These are phyloP conservation scores for Bjerkandera adusta DNA, from an alignment of 1,284 basidiomycete genomes.

Conservation along the genomic window DNA sequence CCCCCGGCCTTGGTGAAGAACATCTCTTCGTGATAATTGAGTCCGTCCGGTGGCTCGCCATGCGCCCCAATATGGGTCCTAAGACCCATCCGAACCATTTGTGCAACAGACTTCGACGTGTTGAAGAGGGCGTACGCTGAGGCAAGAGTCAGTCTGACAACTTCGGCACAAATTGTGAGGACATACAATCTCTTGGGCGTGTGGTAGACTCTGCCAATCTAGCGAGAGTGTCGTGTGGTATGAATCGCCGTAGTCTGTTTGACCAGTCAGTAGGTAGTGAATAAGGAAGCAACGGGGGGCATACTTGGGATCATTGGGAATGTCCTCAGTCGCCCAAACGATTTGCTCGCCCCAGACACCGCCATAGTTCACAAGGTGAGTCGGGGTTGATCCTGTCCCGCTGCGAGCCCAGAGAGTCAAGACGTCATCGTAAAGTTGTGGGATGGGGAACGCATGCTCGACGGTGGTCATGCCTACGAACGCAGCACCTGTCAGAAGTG, in stretches of 20 bases:
- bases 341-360: slow-evolving; percentile 62
- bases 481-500: background rate
- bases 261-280: background rate
- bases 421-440: slow-evolving; percentile 64
- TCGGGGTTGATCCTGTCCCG: slow-evolving; percentile 69
- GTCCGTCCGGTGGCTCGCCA: slow-evolving; percentile 65
- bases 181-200: slow-evolving; percentile 56
- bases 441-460: slow-evolving; percentile 67
- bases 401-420: slow-evolving; percentile 57
- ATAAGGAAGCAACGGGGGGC: slow-evolving; percentile 14
- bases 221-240: slow-evolving; percentile 63
- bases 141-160: slow-evolving; percentile 1
- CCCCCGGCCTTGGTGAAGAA: slow-evolving; percentile 60
- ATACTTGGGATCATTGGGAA: slow-evolving; percentile 65
- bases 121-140: slow-evolving; percentile 69
- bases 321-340: slow-evolving; percentile 61
- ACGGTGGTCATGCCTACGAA: slow-evolving; percentile 77
- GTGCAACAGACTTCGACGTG: slow-evolving; percentile 60
- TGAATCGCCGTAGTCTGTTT: slow-evolving; percentile 57
- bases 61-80: slow-evolving; percentile 68
- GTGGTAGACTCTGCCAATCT: slow-evolving; percentile 55
- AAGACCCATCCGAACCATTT: slow-evolving; percentile 62
- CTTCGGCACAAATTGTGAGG: background rate
- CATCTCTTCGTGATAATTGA: slow-evolving; percentile 74
- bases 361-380: slow-evolving; percentile 74